phyloP scores from a whole-genome alignment of 805 yeast species.

The Candida bentonensis region DNA sequence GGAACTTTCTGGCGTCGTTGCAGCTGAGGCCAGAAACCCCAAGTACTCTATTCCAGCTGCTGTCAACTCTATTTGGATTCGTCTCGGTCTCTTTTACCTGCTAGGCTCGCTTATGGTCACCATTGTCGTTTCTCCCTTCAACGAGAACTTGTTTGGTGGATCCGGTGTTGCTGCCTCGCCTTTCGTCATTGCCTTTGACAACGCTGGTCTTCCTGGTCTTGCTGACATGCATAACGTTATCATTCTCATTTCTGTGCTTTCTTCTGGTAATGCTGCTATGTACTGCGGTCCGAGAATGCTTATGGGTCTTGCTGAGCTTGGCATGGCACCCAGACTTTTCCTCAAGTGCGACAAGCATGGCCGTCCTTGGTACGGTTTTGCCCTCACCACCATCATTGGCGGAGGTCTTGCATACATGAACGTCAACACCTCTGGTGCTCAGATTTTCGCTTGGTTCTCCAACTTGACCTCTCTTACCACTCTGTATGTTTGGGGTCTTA shows the following conservation, averaged over 20 bases:
- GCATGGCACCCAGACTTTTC: conserved; percentile 44
- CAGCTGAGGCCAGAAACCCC: conserved; percentile 52
- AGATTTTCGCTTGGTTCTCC: conserved; percentile 46
- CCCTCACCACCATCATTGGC: conserved; percentile 40
- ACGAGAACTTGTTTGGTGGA: conserved; percentile 30
- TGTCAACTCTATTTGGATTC: conserved; percentile 40
- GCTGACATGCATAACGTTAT: conserved; percentile 48
- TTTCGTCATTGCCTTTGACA: conserved; percentile 32
- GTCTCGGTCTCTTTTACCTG: conserved; percentile 42
- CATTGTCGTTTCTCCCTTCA: conserved; percentile 48
- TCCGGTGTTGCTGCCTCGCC: conserved; percentile 35
- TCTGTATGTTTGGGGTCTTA: conserved; percentile 53
- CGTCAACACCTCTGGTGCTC: conserved; percentile 42
- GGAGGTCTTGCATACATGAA: conserved; percentile 40
- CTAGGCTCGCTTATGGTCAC: conserved; percentile 39
- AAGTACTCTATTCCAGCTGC: conserved; percentile 46
- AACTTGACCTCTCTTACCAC: conserved; percentile 54
- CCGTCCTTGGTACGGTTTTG: conserved; percentile 49
- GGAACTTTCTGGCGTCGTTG: conserved; percentile 48
- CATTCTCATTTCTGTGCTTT: conserved; percentile 46
- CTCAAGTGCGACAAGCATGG: conserved; percentile 40
- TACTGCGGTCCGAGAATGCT: conserved; percentile 58
- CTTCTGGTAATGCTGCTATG: conserved; percentile 57
- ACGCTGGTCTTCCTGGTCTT: conserved; percentile 39
- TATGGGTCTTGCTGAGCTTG: conserved; percentile 47